Base-by-base conservation (phyloP, 2,329 filamentous ascomycete genomes). In the Penicillium sp. region DNA sequence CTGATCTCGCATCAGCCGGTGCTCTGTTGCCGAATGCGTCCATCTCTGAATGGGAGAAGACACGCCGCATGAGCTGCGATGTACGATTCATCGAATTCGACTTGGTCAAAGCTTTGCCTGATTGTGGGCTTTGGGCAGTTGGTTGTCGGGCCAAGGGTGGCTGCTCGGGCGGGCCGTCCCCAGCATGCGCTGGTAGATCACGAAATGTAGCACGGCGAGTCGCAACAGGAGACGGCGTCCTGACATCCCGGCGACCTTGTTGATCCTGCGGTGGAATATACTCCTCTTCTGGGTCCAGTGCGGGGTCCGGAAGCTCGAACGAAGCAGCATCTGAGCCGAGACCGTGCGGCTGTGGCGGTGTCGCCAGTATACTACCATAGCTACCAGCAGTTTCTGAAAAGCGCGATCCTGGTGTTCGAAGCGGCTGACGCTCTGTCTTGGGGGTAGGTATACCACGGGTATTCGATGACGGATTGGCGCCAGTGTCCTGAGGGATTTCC, bases 301-400 rank as follows among this genome's bases (percentile, higher is more conserved):
- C 85, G 26, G 85, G 84, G 51, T 80, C 83, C 4, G 85, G 85
- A 15, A 88, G 76, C 60, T 82, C 77, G 18, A 88, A 75, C 0
- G 77, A 79, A 15, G 79, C 78, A 28, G 79, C 75, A 21, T 69
- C 68, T 45, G 71, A 69, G 28, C 63, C 65, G 3, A 52, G 62
- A 12, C 60, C 52, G 26, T 63, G 60, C 12, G 61, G 36, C 16
- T 21, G 60, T 4, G 78, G 78, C 1, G 82, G 82, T 26, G 81
- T 81, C 7, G 79, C 78, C 9, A 85, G 71, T 60, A 87, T 86
- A 65, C 84, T 87, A 42, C 85, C 85, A 76, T 87, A 87, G 58
- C 77, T 78, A 33, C 74, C 79, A 60, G 79, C 63, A 15, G 59
- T 59, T 21, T 68, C 65, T 7, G 67, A 67, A 43, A 73, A 71